A percentile compares a stretch with the other conserved stretches of the same genome.
Evolutionary conservation across 2,329 filamentous ascomycete genomes (phyloP).

Genomic region (Tympanopsis confertula): DNA sequence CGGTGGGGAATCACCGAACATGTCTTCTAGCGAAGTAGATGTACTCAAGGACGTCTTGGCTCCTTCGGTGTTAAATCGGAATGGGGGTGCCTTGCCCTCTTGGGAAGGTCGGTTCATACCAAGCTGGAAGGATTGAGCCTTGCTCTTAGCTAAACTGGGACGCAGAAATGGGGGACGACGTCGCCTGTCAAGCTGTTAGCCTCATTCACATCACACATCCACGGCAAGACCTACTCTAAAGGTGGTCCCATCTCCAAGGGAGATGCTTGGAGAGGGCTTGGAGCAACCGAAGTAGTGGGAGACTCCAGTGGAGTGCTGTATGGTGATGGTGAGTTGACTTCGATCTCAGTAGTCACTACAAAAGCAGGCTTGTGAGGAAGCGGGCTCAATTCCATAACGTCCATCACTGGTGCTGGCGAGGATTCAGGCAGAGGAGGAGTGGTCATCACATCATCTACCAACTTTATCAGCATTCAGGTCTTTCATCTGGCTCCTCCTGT

Average conservation of each 20-base stretch:
- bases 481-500: constrained; percentile 39
- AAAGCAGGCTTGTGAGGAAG: constrained; percentile 41
- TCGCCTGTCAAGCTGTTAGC: neutral
- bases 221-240: too few species aligned
- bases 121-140: neutral
- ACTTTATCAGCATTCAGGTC: neutral
- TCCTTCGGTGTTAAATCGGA: neutral
- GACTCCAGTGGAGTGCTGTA: constrained; percentile 27
- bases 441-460: constrained; percentile 59
- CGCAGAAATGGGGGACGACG: neutral
- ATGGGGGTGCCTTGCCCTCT: neutral
- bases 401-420: constrained; percentile 60
- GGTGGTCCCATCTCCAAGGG: too few species aligned
- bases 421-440: constrained; percentile 62
- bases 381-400: constrained; percentile 89
- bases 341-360: constrained; percentile 35
- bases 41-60: neutral
- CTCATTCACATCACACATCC: too few species aligned
- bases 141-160: neutral
- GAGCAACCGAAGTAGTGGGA: constrained; percentile 21
- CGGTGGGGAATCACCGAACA: neutral
- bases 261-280: neutral
- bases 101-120: neutral
- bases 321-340: constrained; percentile 63
- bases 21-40: neutral